phyloP scores from a whole-genome alignment of 2,329 filamentous ascomycete species.

The Beauveria varroae region DNA sequence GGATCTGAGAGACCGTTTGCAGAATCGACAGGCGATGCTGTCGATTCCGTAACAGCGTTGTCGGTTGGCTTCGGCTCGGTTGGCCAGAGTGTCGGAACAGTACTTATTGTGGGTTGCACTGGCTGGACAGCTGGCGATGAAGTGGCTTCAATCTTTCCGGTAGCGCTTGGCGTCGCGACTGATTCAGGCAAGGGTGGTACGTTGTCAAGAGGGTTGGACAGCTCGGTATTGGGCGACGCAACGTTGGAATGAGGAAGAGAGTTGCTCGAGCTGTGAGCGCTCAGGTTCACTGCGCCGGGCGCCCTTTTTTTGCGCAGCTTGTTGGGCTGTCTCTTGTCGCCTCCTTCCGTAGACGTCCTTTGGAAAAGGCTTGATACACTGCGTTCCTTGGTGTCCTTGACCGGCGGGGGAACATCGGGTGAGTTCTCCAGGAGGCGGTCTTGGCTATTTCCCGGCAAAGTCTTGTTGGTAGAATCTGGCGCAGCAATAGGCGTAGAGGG shows the following conservation, averaged over 20 bases:
- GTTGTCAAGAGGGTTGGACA: slow-evolving; percentile 39
- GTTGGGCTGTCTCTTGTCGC: slow-evolving; percentile 69
- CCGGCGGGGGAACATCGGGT: slow-evolving; percentile 35
- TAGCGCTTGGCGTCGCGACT: slow-evolving; percentile 15
- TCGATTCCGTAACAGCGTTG: slow-evolving; percentile 54
- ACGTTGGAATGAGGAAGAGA: slow-evolving; percentile 51
- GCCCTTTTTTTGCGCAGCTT: slow-evolving; percentile 84
- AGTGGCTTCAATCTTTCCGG: slow-evolving; percentile 5
- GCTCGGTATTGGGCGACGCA: slow-evolving; percentile 39
- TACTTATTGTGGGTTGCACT: slow-evolving; percentile 10
- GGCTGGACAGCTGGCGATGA: slow-evolving; percentile 7
- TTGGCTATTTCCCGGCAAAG: slow-evolving; percentile 37
- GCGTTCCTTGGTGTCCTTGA: slow-evolving; percentile 51
- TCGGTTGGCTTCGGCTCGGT: slow-evolving; percentile 21
- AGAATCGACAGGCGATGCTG: slow-evolving; percentile 69
- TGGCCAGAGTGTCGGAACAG: slow-evolving; percentile 11
- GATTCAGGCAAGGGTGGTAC: slow-evolving; percentile 14
- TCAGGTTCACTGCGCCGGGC: slow-evolving; percentile 69
- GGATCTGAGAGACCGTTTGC: slow-evolving; percentile 76
- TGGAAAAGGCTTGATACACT: slow-evolving; percentile 64
- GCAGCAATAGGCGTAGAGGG: neutral
- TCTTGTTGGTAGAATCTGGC: neutral
- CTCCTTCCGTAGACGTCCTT: slow-evolving; percentile 53
- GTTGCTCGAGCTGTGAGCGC: slow-evolving; percentile 82
- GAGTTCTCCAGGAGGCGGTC: slow-evolving; percentile 38